Evolutionary conservation across 352 stramenopile species (phyloP).

Genomic region (Phytophthora vignae): DNA sequence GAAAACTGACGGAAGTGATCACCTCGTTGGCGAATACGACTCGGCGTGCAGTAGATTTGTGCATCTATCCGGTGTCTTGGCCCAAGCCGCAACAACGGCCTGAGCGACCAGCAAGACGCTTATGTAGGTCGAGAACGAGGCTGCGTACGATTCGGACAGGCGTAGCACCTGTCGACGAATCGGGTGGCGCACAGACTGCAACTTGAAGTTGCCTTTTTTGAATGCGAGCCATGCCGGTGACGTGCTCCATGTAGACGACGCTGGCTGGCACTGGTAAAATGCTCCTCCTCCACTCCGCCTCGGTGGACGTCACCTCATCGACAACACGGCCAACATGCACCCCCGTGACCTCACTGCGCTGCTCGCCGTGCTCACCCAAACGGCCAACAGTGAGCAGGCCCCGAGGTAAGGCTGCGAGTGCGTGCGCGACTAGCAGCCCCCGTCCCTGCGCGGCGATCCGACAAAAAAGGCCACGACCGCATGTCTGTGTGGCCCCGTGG

Average conservation of each 20-base stretch:
- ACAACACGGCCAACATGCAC: not conserved
- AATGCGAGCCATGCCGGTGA: constrained; percentile 13
- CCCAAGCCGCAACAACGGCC: not conserved
- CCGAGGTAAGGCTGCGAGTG: constrained; percentile 10
- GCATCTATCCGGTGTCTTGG: not conserved
- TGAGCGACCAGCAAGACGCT: not conserved
- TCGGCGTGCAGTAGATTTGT: not conserved
- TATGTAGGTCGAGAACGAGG: not conserved
- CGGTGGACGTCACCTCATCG: not conserved
- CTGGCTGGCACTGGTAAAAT: constrained; percentile 6
- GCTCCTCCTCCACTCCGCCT: not conserved
- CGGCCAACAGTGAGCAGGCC: not conserved
- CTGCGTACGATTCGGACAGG: not conserved
- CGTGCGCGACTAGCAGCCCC: constrained; percentile 21
- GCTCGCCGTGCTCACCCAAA: constrained; percentile 16
- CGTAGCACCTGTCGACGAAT: not conserved
- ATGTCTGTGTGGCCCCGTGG: constrained; percentile 18
- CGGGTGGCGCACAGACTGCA: constrained; percentile 8
- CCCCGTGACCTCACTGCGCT: not conserved
- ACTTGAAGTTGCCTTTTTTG: constrained; percentile 37
- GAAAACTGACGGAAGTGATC: not conserved
- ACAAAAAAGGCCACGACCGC: constrained; percentile 23
- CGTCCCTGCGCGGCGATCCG: constrained; percentile 25
- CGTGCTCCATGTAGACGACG: constrained; percentile 20
- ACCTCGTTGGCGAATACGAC: not conserved